A percentile compares a stretch with the other conserved stretches of the same genome.
Evolutionary conservation across 208 protist genomes (phyloP).

Genomic region (Trichomonas tenax): DNA sequence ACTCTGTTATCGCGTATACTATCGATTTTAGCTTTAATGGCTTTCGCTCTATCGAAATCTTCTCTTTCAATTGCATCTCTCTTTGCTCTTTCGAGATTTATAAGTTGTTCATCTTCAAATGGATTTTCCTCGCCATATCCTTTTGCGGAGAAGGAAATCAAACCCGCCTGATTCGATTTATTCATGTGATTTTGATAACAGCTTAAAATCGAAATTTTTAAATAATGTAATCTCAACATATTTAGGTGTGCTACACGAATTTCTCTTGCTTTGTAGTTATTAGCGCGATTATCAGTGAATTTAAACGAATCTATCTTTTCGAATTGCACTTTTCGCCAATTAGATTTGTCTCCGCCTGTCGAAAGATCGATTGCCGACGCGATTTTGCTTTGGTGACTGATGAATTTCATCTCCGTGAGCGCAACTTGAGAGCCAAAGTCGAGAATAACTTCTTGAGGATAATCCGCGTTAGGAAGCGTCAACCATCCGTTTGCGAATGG

Average conservation of each 20-base stretch:
- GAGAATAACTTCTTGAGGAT: neutral
- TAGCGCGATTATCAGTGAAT: neutral
- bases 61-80: neutral
- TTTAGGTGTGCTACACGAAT: neutral
- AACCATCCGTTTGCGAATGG: neutral
- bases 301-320: neutral
- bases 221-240: neutral
- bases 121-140: neutral
- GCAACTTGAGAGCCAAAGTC: neutral
- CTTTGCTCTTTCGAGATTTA: neutral
- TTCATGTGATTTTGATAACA: neutral
- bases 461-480: neutral
- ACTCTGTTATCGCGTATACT: neutral
- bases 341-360: neutral
- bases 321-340: neutral
- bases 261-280: slow-evolving; percentile 17
- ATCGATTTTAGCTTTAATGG: neutral
- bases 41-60: neutral
- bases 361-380: neutral
- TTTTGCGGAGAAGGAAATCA: neutral
- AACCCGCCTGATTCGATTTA: neutral
- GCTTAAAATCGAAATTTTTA: neutral
- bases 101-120: neutral
- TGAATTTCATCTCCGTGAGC: neutral
- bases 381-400: slow-evolving; percentile 15